These are phyloP conservation scores for Batkoa obscura DNA, from an alignment of 371 early-diverging fungal species.

Conservation along the genomic window DNA sequence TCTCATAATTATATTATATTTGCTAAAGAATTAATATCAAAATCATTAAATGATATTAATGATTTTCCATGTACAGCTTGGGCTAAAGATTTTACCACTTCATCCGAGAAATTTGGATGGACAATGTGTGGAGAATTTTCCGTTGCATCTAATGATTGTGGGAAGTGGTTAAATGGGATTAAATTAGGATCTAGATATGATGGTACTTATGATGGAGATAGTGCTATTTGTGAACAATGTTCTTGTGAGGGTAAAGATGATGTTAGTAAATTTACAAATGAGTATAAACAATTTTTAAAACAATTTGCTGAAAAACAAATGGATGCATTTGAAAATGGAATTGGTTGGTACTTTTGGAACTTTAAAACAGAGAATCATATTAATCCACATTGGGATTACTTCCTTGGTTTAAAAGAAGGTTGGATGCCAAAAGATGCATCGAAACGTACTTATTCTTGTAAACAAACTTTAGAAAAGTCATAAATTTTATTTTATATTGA, in stretches of 20 bases:
- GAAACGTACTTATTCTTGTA: conserved; percentile 8
- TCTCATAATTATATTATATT: neutral
- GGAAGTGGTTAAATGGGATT: conserved; percentile 47
- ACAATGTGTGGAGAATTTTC: conserved; percentile 58
- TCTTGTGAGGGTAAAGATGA: conserved; percentile 26
- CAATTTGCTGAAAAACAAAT: neutral
- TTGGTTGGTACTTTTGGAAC: conserved; percentile 34
- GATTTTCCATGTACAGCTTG: conserved; percentile 10
- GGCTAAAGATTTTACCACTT: neutral
- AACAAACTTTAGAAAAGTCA: too few relatives aligned
- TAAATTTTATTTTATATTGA: too few relatives aligned
- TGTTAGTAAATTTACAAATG: conserved; percentile 8
- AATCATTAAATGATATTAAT: neutral
- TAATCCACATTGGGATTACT: conserved; percentile 16
- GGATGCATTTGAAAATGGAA: conserved; percentile 8
- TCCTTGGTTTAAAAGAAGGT: conserved; percentile 12
- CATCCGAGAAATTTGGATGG: conserved; percentile 15
- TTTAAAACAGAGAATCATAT: conserved; percentile 22
- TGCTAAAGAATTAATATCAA: neutral
- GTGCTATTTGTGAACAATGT: conserved; percentile 16
- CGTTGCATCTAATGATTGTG: conserved; percentile 52
- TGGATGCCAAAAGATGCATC: conserved; percentile 15
- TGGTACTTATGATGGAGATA: conserved; percentile 21
- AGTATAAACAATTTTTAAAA: conserved; percentile 8
- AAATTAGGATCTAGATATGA: conserved; percentile 43